Base-by-base conservation (phyloP, 148 eudicot genomes). In the Mesembryanthemum crystallinum region DNA sequence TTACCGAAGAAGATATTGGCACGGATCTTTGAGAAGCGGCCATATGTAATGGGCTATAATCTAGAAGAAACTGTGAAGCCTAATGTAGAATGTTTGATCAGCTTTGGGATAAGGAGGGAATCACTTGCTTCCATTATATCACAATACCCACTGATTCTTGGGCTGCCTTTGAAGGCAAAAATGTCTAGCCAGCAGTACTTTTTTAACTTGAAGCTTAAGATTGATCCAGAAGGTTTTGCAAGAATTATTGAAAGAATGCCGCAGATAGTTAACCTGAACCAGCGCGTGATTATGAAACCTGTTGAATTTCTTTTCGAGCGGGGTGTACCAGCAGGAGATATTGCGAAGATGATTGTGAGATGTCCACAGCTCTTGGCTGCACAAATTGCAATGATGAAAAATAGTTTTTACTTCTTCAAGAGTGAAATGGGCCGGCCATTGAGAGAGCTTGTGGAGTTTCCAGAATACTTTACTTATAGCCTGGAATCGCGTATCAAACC, bases 201-300 rank as follows among this genome's bases (percentile, higher is more conserved):
- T 76, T 92, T 92, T 80, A 90, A 88, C 82, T 81, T 95, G 76
- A 92, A 89, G 85, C 89, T 95, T 64, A 92, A 95, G 88, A 83
- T 95, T 76, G 96, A 95, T 75, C 98, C 97, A 0, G 98, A 90
- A 60, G 93, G 89, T 15, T 92, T 95, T 79, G 97, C 97, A 39
- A 76, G 78, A 59, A 79, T 86, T 32, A 80, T 95, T 42, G 98
- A 95, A 82, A 84, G 78, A 43, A 92, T 95, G 98, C 98, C 97
- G 0, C 98, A 95, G 72, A 89, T 95, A 55, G 90, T 89, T 35
- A 90, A 90, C 81, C 94, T 95, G n/a, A 79, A 81, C 74, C 97
- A 92, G 73, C 79, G 83, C 49, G 92, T 95, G 83, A 88, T 95
- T 57, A 87, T 92, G 97, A 90, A 89, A 73, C 90, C 91, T 2